Conservation (phyloP, 257 asterid species). For the Thymus mandschuricus region DNA sequence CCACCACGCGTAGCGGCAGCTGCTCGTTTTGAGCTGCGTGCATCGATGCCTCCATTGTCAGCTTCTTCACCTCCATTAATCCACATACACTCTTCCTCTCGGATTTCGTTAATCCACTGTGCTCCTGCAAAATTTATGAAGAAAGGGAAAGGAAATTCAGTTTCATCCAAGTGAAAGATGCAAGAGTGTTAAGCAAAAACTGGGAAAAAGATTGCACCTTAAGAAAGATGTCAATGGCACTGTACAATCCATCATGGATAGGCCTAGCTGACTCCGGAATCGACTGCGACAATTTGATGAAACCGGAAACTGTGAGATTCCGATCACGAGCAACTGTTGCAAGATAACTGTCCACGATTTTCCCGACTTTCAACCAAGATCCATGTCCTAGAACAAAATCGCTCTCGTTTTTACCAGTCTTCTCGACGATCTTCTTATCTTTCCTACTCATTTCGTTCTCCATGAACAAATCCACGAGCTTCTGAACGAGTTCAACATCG, state of each 20-base stretch:
- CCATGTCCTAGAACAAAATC: conserved; percentile 69
- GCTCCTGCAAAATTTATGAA: conserved; percentile 46
- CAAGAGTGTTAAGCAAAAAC: too few species aligned
- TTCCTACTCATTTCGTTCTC: conserved; percentile 43
- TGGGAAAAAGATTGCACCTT: conserved; percentile 46
- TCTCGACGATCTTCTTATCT: conserved; percentile 40
- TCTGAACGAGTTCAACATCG: conserved; percentile 73
- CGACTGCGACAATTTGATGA: conserved; percentile 59
- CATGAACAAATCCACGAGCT: conserved; percentile 57
- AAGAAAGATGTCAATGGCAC: conserved; percentile 73
- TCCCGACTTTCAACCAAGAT: conserved; percentile 73
- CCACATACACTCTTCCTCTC: conserved; percentile 79
- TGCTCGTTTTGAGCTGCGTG: conserved; percentile 93
- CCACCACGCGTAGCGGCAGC: conserved; percentile 82
- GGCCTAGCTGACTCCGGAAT: conserved; percentile 82
- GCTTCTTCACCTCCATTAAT: conserved; percentile 72
- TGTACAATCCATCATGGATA: conserved; percentile 73
- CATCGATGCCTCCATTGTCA: conserved; percentile 69
- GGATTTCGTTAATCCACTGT: conserved; percentile 57
- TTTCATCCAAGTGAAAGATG: background rate
- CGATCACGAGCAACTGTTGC: conserved; percentile 67
- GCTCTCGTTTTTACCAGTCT: conserved; percentile 34
- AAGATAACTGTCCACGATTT: conserved; percentile 68
- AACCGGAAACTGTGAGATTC: conserved; percentile 49
- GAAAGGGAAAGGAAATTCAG: background rate